Percentiles rank a stretch among this genome's conserved stretches.
phyloP scores from a whole-genome alignment of 305 asterid species.

The Salvia sclarea region DNA sequence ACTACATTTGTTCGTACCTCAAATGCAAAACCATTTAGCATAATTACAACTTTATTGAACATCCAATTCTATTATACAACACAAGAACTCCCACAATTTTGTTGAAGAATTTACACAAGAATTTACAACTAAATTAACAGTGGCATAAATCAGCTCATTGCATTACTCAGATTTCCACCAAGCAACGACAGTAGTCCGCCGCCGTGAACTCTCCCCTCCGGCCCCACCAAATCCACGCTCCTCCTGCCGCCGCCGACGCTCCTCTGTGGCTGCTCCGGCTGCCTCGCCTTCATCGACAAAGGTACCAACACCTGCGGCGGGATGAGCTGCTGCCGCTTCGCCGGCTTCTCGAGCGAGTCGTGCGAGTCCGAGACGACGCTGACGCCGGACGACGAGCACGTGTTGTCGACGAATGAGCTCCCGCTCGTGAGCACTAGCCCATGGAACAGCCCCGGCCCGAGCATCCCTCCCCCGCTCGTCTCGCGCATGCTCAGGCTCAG shows the following conservation, averaged over 20 bases:
- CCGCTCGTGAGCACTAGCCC: constrained; percentile 56
- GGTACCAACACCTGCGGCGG: constrained; percentile 97
- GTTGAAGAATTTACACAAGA: constrained; percentile 27
- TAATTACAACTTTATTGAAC: constrained; percentile 31
- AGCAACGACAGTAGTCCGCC: constrained; percentile 86
- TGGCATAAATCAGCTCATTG: constrained; percentile 31
- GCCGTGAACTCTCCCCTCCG: constrained; percentile 96
- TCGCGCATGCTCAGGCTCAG: constrained; percentile 36
- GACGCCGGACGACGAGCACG: constrained; percentile 47
- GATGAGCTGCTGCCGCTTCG: constrained; percentile 59
- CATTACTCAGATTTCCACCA: constrained; percentile 66
- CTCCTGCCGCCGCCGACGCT: constrained; percentile 26
- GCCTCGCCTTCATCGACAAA: constrained; percentile 69
- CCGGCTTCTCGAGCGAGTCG: constrained; percentile 47
- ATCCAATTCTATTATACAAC: constrained; percentile 11
- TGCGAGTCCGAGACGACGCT: constrained; percentile 54
- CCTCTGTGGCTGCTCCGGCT: constrained; percentile 38
- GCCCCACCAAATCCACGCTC: constrained; percentile 49
- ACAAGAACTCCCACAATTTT: not conserved
- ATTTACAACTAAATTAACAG: constrained; percentile 21
- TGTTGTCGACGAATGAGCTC: constrained; percentile 36
- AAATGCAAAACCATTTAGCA: not conserved
- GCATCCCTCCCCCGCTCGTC: constrained; percentile 50
- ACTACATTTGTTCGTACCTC: not conserved
- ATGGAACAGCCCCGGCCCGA: constrained; percentile 76